These are phyloP conservation scores for Cladosporium sp. DNA, from an alignment of 2,329 filamentous ascomycete genomes.

Conservation along the genomic window DNA sequence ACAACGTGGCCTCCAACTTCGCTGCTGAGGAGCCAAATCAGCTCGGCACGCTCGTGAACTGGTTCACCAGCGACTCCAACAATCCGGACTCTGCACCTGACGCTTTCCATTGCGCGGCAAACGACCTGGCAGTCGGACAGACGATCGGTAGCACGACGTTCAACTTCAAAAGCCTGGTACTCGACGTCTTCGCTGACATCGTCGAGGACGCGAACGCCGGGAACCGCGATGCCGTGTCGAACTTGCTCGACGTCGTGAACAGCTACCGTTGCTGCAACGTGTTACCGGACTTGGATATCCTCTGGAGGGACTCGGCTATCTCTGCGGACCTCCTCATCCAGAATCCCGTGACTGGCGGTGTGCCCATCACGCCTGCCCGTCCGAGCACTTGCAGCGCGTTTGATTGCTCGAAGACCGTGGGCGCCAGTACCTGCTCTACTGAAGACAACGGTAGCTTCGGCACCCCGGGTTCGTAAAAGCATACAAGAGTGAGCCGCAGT, in stretches of 20 bases:
- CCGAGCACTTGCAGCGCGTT: not conserved
- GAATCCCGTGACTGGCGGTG: not conserved
- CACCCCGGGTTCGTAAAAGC: not conserved
- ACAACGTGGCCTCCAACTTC: not conserved
- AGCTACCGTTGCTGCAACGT: constrained; percentile 21
- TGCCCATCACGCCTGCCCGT: not conserved
- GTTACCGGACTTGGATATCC: constrained; percentile 15
- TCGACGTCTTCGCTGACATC: constrained; percentile 15
- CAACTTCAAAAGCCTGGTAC: constrained; percentile 16
- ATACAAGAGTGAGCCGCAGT: too few relatives aligned
- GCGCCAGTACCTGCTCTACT: not conserved
- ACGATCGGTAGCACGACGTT: constrained; percentile 1
- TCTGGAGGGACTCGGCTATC: constrained; percentile 8
- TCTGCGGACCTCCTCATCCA: not conserved
- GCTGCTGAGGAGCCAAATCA: constrained; percentile 18
- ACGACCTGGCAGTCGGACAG: constrained; percentile 7
- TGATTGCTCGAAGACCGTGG: not conserved
- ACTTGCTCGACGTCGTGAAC: constrained; percentile 16
- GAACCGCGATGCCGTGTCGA: constrained; percentile 5
- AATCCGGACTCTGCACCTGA: constrained; percentile 4
- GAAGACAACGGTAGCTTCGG: not conserved
- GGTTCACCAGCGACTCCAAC: not conserved
- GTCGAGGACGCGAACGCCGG: constrained; percentile 5
- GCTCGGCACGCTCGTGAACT: constrained; percentile 14
- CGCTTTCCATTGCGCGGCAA: constrained; percentile 13